These are phyloP conservation scores for Isoetes taiwanensis DNA, from an alignment of 75 land plant species.

Conservation along the genomic window DNA sequence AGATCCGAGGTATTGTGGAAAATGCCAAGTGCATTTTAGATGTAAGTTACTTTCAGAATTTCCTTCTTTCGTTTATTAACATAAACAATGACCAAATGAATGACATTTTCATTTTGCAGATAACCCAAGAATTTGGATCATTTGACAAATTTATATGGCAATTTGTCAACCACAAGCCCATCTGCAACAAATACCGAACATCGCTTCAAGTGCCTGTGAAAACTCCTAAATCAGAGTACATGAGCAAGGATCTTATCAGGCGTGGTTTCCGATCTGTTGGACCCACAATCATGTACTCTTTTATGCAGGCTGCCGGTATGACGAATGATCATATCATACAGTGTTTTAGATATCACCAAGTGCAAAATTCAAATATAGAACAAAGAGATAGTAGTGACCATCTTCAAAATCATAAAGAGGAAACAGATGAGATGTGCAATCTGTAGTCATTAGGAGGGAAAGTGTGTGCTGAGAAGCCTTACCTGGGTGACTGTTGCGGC, in stretches of 20 bases:
- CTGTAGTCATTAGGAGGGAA: too few relatives aligned
- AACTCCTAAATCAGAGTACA: conserved; percentile 67
- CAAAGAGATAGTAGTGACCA: too few relatives aligned
- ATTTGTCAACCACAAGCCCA: conserved; percentile 56
- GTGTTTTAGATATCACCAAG: conserved; percentile 36
- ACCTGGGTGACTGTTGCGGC: too few relatives aligned
- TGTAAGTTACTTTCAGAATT: conserved; percentile 22
- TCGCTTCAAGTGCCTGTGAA: conserved; percentile 63
- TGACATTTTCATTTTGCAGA: conserved; percentile 21
- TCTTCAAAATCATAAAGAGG: too few relatives aligned
- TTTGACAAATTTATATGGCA: conserved; percentile 76
- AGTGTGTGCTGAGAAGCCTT: too few relatives aligned
- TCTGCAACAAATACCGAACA: conserved; percentile 44
- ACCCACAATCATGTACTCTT: conserved; percentile 48
- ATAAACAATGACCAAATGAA: background rate
- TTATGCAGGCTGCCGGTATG: conserved; percentile 66
- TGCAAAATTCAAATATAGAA: too few relatives aligned
- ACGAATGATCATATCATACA: conserved; percentile 45
- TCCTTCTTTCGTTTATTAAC: background rate
- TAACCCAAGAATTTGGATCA: conserved; percentile 59
- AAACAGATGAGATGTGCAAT: too few relatives aligned
- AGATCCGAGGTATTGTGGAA: conserved; percentile 67
- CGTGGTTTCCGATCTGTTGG: conserved; percentile 48
- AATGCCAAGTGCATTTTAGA: conserved; percentile 69
- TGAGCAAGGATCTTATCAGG: conserved; percentile 78